These are phyloP conservation scores for Ajuga chamaepitys DNA, from an alignment of 257 asterid genomes.

Conservation along the genomic window DNA sequence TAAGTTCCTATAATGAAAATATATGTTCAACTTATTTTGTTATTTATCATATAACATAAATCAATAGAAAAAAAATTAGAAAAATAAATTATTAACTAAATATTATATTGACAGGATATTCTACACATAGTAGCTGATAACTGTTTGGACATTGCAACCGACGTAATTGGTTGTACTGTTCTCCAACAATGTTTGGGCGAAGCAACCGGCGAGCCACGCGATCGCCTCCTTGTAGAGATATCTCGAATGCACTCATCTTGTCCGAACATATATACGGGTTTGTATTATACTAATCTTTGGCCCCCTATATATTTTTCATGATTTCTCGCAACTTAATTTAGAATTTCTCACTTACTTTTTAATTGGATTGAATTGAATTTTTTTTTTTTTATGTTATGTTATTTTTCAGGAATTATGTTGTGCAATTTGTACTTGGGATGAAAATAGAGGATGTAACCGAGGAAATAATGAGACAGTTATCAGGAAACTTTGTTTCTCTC, in stretches of 20 bases:
- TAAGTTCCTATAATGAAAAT: too few relatives aligned
- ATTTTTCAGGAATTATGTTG: conserved; percentile 77
- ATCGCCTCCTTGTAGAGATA: conserved; percentile 38
- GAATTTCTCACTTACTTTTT: background rate
- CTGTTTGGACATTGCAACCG: too few relatives aligned
- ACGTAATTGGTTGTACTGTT: conserved; percentile 63
- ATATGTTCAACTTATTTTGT: too few relatives aligned
- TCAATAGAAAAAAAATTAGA: too few relatives aligned
- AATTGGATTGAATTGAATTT: background rate
- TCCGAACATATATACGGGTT: conserved; percentile 54
- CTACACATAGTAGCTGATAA: conserved; percentile 35
- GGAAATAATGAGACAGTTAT: conserved; percentile 24
- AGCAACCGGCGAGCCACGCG: conserved; percentile 25
- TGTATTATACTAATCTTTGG: too few relatives aligned
- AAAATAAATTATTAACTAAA: too few relatives aligned
- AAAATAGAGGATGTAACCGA: conserved; percentile 1
- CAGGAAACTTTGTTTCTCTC: too few relatives aligned
- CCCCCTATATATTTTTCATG: too few relatives aligned
- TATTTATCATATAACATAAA: too few relatives aligned
- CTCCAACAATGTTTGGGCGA: conserved; percentile 41
- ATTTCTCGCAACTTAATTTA: background rate
- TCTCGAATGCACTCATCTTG: conserved; percentile 27
- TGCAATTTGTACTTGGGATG: conserved; percentile 38
- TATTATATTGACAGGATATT: conserved; percentile 35
- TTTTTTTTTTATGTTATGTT: background rate